Evolutionary conservation across 2,329 filamentous ascomycete genomes (phyloP).

Genomic region (Triangularia setosa): DNA sequence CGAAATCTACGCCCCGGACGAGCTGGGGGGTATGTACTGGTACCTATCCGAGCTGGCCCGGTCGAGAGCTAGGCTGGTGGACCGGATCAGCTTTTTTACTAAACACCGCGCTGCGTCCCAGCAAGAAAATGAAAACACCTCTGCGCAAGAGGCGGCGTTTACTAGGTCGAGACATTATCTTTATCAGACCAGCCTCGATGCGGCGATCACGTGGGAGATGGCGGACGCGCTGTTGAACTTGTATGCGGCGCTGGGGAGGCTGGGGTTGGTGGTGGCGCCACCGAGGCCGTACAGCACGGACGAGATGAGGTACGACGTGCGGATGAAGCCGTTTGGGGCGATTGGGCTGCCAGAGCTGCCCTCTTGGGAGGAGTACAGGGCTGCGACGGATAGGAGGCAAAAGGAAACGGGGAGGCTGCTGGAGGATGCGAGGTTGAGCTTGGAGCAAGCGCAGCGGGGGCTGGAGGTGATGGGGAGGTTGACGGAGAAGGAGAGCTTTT

Average conservation of each 20-base stretch:
- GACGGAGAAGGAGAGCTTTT: slow-evolving; percentile 49
- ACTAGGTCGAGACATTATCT: slow-evolving; percentile 51
- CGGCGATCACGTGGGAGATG: slow-evolving; percentile 57
- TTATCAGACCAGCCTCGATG: slow-evolving; percentile 59
- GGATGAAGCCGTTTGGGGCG: slow-evolving; percentile 77
- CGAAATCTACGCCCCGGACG: slow-evolving; percentile 80
- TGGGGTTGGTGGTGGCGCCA: slow-evolving; percentile 49
- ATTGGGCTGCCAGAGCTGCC: slow-evolving; percentile 67
- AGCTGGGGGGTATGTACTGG: slow-evolving; percentile 87
- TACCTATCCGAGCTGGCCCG: slow-evolving; percentile 73
- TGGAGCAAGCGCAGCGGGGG: slow-evolving; percentile 48
- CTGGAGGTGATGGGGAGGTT: slow-evolving; percentile 55
- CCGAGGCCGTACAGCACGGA: slow-evolving; percentile 63
- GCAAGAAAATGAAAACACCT: neutral
- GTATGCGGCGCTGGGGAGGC: slow-evolving; percentile 62
- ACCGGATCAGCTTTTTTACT: slow-evolving; percentile 68
- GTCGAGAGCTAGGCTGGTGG: slow-evolving; percentile 63
- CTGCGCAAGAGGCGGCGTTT: slow-evolving; percentile 37
- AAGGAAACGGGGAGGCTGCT: slow-evolving; percentile 40
- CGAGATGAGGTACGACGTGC: slow-evolving; percentile 70
- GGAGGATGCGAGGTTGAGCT: slow-evolving; percentile 42
- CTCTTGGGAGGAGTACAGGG: slow-evolving; percentile 56
- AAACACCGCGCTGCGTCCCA: slow-evolving; percentile 31
- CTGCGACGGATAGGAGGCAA: slow-evolving; percentile 39
- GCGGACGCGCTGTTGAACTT: slow-evolving; percentile 55